Conservation (phyloP, 352 stramenopile genomes). For the Globisporangium nunn region DNA sequence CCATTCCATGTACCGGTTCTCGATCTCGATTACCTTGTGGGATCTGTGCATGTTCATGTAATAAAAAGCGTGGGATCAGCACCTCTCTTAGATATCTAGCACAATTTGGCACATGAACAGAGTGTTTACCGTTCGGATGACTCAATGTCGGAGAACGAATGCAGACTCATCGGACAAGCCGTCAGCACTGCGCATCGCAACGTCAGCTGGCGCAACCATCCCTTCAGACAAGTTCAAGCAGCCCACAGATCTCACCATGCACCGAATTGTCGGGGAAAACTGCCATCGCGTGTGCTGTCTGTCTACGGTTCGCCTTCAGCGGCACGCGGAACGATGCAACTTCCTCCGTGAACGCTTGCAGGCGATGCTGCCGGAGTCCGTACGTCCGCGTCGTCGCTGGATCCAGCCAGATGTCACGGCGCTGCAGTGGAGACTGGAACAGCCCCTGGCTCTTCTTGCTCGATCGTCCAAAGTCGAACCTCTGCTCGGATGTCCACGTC, state of each 20-base stretch:
- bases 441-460: constrained; percentile 18
- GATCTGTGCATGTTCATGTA: constrained; percentile 12
- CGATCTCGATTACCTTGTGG: constrained; percentile 51
- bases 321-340: constrained; percentile 60
- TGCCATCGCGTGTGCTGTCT: constrained; percentile 43
- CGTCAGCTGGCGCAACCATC: not conserved
- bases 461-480: constrained; percentile 12
- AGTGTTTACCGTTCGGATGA: constrained; percentile 22
- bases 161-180: constrained; percentile 40
- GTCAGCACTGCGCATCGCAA: constrained; percentile 32
- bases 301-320: constrained; percentile 44
- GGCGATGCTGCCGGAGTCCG: constrained; percentile 42
- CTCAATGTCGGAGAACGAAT: constrained; percentile 55
- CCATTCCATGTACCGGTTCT: constrained; percentile 65
- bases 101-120: not conserved
- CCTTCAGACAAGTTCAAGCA: not conserved
- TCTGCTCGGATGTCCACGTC: constrained; percentile 15
- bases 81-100: not conserved
- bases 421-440: constrained; percentile 27
- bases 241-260: constrained; percentile 30
- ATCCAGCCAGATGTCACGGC: constrained; percentile 55
- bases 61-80: not conserved
- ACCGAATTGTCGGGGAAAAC: constrained; percentile 55
- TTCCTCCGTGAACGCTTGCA: constrained; percentile 54
- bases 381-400: constrained; percentile 51